Evolutionary conservation across 192 early-diverging fungal genomes (phyloP), one percentile per base, ranked within the genome.

Genomic region (Obelidium mucronatum): DNA sequence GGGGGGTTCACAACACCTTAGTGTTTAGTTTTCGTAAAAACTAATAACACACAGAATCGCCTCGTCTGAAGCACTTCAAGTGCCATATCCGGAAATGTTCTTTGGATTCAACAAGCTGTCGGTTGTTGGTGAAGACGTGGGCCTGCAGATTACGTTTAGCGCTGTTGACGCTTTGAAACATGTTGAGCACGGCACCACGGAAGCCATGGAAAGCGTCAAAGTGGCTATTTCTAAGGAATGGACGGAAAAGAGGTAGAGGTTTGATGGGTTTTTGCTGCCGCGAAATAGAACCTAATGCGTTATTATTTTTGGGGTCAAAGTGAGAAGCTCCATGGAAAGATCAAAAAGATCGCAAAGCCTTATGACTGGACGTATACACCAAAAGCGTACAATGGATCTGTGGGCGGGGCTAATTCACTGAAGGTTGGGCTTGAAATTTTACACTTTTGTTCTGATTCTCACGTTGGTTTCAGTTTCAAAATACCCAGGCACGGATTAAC

Each of bases 291-390:
- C 15, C 42, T 58, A 19, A 31, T 35, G 6, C 35, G 31, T 0
- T 11, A 67, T 40, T 26, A 13, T 40, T 26, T 42, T 76, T 40
- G 40, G 11, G 24, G 73, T 24, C 19, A 42, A 36, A 76, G 53
- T 54, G 44, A 71, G 60, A 71, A 59, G 40, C 40, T 74, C 62
- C 74, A 80, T 53, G 74, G 73, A 76, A 89, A 80, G 83, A 94
- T 95, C 70, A 93, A 91, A 48, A 90, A 95, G 74, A 89, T 94
- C n/a, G 82, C 93, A 61, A 95, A 93, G 68, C 96, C 96, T 13
- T 99, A 97, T 67, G 97, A 99, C 80, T 99, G 97, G 97, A 99
- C 97, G 0, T 97, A 94, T 68, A 85, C 93, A 2, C 96, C 96
- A 33, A 55, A 72, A 72, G 80, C 83, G 19, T 96, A 97, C 85